phyloP scores from a whole-genome alignment of 1,139 yeast species.

The Pneumocystis canis region DNA sequence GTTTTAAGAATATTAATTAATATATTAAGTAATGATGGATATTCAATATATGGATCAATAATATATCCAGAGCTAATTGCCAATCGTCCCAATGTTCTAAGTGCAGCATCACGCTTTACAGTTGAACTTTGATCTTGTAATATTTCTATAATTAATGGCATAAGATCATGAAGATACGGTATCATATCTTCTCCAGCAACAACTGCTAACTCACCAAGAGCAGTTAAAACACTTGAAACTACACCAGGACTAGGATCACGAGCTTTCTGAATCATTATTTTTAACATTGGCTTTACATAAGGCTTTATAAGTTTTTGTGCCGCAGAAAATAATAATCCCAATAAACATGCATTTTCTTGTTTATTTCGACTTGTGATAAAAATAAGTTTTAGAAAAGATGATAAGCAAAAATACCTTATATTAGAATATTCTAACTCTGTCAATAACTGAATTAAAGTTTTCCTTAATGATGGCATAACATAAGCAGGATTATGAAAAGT shows the following conservation, averaged over 20 bases:
- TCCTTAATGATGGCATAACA: constrained; percentile 81
- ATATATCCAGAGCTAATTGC: constrained; percentile 90
- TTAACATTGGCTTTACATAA: constrained; percentile 77
- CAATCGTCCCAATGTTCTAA: constrained; percentile 73
- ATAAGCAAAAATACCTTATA: constrained; percentile 17
- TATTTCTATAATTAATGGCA: constrained; percentile 78
- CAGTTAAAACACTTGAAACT: constrained; percentile 67
- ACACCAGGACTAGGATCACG: constrained; percentile 40
- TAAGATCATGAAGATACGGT: constrained; percentile 55
- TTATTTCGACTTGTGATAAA: constrained; percentile 41
- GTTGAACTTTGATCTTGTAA: constrained; percentile 85
- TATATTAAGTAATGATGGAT: constrained; percentile 75
- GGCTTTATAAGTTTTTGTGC: constrained; percentile 76
- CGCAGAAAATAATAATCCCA: constrained; percentile 59
- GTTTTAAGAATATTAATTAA: constrained; percentile 67
- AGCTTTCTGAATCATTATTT: constrained; percentile 64
- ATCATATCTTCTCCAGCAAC: constrained; percentile 79
- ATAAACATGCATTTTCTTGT: constrained; percentile 72
- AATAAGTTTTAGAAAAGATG: not conserved
- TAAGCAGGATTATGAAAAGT: constrained; percentile 86
- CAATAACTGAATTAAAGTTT: constrained; percentile 67
- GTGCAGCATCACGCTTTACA: constrained; percentile 75
- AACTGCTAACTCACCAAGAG: constrained; percentile 79
- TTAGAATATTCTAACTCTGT: constrained; percentile 76
- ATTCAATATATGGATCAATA: constrained; percentile 79